Base-by-base conservation (phyloP, 306 rosid species). In the Astragalus membranaceus region DNA sequence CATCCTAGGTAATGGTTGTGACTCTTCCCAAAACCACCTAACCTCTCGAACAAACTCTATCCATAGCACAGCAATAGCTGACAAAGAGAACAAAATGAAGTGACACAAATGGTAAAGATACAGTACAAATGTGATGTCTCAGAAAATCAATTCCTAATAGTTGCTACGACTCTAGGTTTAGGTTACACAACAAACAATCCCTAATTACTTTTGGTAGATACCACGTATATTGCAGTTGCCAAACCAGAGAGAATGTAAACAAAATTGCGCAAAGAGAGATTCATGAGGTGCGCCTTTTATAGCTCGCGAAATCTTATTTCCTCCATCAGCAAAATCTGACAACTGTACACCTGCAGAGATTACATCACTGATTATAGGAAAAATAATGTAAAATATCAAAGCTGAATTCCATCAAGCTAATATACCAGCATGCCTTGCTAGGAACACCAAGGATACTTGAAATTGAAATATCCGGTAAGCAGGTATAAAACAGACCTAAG, bases 21-120 rank as follows among this genome's bases (percentile, higher is more conserved):
- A 83, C 87, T 94, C 96, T 84, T 94, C 98, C 97, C 98, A 94
- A 79, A 86, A 94, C 98, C 98, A 90, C 78, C 96, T 81, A 76
- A 88, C 96, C 83, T 94, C 98, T 65, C 92, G 85, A 83, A 88
- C 95, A 91, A 90, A 94, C 85, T 94, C 96, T 78, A 88, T 72
- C 98, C 98, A 94, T 49, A 94, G 80, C 77, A 82, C 80, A 58
- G 96, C 84, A 80, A 90, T 88, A 78, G 97, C 97, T 94, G 87
- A 78, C 50, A 43, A 62, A 78, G 41, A 78, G 50, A 75, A 67
- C 39, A 78, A 60, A 70, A 58, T 63, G 53, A 29, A 32, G 77
- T 68, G 67, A 78, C 37, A 60, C 61, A 75, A 49, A 66, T 57
- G 80, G 64, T 76, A 41, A 73, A 46, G 63, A 79, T 32, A 64